Evolutionary conservation across 2,329 filamentous ascomycete genomes (phyloP).

Genomic region (Proliferodiscus dingleyae): DNA sequence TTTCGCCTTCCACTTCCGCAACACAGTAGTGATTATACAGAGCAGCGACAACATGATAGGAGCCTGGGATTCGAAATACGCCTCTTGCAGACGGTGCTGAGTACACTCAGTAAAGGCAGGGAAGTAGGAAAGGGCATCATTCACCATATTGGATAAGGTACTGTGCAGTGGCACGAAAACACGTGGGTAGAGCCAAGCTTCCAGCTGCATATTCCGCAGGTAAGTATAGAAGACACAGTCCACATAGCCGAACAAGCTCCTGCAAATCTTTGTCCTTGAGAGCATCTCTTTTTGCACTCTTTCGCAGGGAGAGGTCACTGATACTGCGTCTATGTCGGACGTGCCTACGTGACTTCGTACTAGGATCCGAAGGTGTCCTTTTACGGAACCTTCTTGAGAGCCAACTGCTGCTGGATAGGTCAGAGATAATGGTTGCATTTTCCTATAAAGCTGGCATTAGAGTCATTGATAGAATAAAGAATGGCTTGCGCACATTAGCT

Average conservation of each 20-base stretch:
- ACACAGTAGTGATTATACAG: slow-evolving; percentile 61
- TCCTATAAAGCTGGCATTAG: slow-evolving; percentile 8
- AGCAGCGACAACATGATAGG: slow-evolving; percentile 45
- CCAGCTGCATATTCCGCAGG: slow-evolving; percentile 54
- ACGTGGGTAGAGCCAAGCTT: slow-evolving; percentile 57
- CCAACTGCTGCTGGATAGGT: slow-evolving; percentile 35
- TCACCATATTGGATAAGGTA: slow-evolving; percentile 56
- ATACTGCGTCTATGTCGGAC: slow-evolving; percentile 48
- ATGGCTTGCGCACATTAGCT: slow-evolving; percentile 14
- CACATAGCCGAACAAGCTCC: slow-evolving; percentile 57
- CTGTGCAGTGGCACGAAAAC: slow-evolving; percentile 61
- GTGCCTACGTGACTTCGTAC: slow-evolving; percentile 26
- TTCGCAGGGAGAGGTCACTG: slow-evolving; percentile 47
- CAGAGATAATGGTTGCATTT: slow-evolving; percentile 10
- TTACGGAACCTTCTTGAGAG: slow-evolving; percentile 35
- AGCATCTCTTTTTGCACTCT: slow-evolving; percentile 41
- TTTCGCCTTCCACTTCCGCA: slow-evolving; percentile 42
- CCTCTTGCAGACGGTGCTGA: slow-evolving; percentile 43
- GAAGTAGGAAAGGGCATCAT: slow-evolving; percentile 12
- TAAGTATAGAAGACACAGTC: slow-evolving; percentile 57
- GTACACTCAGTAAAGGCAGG: slow-evolving; percentile 12
- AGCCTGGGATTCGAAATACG: slow-evolving; percentile 60
- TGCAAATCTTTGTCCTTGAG: slow-evolving; percentile 49
- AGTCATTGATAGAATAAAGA: neutral
- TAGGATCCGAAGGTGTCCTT: slow-evolving; percentile 32